These are phyloP conservation scores for Penicillium psychrofluorescens DNA, from an alignment of 495 filamentous ascomycete genomes.

Conservation along the genomic window DNA sequence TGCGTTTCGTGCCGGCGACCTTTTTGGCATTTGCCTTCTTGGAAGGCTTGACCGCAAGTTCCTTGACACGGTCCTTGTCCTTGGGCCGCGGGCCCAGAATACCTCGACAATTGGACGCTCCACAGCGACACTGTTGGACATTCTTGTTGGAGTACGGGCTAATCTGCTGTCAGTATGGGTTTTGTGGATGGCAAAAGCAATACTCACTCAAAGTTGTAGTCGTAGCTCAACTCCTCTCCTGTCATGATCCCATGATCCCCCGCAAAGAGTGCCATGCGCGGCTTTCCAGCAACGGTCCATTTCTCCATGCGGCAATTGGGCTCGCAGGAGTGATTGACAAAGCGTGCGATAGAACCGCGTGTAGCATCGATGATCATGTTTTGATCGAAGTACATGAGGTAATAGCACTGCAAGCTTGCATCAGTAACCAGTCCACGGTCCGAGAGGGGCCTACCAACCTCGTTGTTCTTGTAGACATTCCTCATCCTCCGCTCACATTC, in stretches of 20 bases:
- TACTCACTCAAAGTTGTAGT: conserved; percentile 91
- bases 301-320: conserved; percentile 98
- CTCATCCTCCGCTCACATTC: conserved; percentile 93
- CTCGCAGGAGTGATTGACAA: conserved; percentile 95
- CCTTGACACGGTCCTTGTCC: conserved; percentile 37
- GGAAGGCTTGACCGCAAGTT: conserved; percentile 17
- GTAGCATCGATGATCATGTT: conserved; percentile 99
- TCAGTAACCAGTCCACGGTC: conserved; percentile 1
- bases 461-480: conserved; percentile 82
- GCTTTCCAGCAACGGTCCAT: conserved; percentile 91
- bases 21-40: conserved; percentile 2
- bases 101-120: conserved; percentile 67
- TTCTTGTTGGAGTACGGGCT: conserved; percentile 72
- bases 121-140: conserved; percentile 77
- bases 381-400: conserved; percentile 96
- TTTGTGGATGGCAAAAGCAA: background rate
- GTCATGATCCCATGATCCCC: conserved; percentile 84
- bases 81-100: conserved; percentile 69
- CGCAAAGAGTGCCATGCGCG: conserved; percentile 95
- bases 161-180: conserved; percentile 5
- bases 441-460: conserved; percentile 46
- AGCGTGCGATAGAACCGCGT: conserved; percentile 88
- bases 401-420: conserved; percentile 64
- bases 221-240: conserved; percentile 95
- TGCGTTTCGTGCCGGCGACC: conserved; percentile 24